Conservation (phyloP, 345 rosid species). For the Erucastrum elatum region DNA sequence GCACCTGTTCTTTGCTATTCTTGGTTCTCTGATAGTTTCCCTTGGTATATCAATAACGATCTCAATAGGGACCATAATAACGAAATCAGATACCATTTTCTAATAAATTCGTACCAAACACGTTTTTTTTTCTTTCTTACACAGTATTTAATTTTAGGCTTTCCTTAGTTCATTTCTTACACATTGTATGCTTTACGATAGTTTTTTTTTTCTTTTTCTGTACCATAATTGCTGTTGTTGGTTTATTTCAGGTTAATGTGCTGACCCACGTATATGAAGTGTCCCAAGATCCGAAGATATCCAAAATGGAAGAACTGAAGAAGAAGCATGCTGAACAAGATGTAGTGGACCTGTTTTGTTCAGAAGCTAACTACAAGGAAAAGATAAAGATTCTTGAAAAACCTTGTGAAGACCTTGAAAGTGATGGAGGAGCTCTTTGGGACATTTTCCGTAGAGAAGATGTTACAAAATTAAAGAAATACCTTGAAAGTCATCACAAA, state of each 20-base stretch:
- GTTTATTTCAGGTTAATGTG: constrained; percentile 58
- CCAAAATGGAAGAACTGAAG: constrained; percentile 42
- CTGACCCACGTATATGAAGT: constrained; percentile 62
- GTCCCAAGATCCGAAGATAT: neutral
- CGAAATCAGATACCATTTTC: neutral
- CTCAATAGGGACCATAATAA: neutral
- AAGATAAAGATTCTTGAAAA: constrained; percentile 5
- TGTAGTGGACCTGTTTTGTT: constrained; percentile 47
- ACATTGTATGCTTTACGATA: neutral
- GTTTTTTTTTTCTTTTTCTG: neutral
- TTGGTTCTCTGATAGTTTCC: neutral
- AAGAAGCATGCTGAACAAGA: constrained; percentile 54
- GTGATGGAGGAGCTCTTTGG: constrained; percentile 73
- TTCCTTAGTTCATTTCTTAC: neutral
- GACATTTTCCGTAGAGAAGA: constrained; percentile 77
- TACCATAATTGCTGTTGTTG: neutral
- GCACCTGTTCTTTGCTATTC: neutral
- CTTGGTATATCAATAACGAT: constrained; percentile 6
- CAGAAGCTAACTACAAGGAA: constrained; percentile 25
- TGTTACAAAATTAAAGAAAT: constrained; percentile 62
- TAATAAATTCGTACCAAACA: neutral
- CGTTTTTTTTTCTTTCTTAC: neutral
- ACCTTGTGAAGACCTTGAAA: neutral
- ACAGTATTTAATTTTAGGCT: neutral
- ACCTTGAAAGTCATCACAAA: constrained; percentile 58